These are phyloP conservation scores for Sapria himalayana DNA, from an alignment of 345 rosid genomes.

Conservation along the genomic window DNA sequence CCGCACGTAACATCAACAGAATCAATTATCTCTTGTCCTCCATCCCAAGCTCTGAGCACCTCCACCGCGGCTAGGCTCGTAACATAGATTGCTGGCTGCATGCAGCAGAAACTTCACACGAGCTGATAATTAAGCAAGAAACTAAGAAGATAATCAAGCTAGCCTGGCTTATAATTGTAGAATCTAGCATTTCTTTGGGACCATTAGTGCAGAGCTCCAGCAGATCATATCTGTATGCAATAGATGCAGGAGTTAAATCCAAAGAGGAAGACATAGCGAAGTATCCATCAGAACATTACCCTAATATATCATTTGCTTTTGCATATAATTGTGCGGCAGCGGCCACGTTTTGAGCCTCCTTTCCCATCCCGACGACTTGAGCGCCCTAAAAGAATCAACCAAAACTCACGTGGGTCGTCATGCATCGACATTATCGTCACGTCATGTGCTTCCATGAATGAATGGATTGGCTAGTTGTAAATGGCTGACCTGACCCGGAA, in stretches of 20 bases:
- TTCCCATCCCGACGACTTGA: slow-evolving; percentile 93
- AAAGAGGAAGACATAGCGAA: too few relatives aligned
- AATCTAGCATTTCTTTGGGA: slow-evolving; percentile 88
- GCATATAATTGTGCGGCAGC: slow-evolving; percentile 59
- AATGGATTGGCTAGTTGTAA: background rate
- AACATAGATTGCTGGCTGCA: slow-evolving; percentile 97
- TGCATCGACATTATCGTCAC: background rate
- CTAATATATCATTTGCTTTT: slow-evolving; percentile 65
- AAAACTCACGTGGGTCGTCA: background rate
- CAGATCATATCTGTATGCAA: slow-evolving; percentile 59
- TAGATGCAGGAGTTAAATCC: slow-evolving; percentile 3
- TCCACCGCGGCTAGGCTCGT: slow-evolving; percentile 97
- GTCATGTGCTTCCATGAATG: background rate
- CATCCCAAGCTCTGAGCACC: slow-evolving; percentile 61
- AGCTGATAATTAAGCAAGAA: slow-evolving; percentile 1
- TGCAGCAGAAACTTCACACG: too few relatives aligned
- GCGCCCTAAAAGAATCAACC: slow-evolving; percentile 92
- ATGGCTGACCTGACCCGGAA: slow-evolving; percentile 92
- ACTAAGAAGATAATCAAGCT: slow-evolving; percentile 3
- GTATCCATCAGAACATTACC: slow-evolving; percentile 21
- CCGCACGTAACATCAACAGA: slow-evolving; percentile 92
- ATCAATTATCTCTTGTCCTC: slow-evolving; percentile 71
- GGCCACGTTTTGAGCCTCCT: slow-evolving; percentile 58
- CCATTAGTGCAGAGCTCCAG: slow-evolving; percentile 76
- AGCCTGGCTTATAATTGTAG: slow-evolving; percentile 95